Evolutionary conservation across 176 grass and related monocot species (phyloP).

Genomic region (Zoysia japonica): DNA sequence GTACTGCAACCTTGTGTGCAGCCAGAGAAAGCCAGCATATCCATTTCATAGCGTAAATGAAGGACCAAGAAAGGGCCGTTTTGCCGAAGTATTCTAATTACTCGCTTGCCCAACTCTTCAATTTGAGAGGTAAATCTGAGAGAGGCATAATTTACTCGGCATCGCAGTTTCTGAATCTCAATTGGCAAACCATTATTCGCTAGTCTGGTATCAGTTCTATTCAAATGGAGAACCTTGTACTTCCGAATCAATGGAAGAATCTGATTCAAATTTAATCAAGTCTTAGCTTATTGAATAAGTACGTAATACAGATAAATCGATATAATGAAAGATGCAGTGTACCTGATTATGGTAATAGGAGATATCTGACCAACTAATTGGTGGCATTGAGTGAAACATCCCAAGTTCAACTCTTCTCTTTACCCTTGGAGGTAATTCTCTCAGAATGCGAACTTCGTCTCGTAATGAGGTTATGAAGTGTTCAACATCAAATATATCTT

Average conservation of each 20-base stretch:
- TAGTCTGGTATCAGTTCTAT: constrained; percentile 85
- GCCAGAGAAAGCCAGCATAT: constrained; percentile 53
- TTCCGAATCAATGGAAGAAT: constrained; percentile 90
- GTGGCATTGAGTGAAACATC: constrained; percentile 67
- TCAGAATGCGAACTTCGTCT: constrained; percentile 84
- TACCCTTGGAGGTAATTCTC: constrained; percentile 71
- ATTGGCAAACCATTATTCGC: constrained; percentile 82
- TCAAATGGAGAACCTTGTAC: constrained; percentile 74
- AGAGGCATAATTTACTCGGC: constrained; percentile 78
- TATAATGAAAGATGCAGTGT: constrained; percentile 12
- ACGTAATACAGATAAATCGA: not conserved
- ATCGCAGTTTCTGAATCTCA: constrained; percentile 79
- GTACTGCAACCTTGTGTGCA: constrained; percentile 85
- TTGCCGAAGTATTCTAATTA: constrained; percentile 71
- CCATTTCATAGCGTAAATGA: constrained; percentile 74
- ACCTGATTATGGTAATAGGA: constrained; percentile 90
- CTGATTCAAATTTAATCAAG: constrained; percentile 36
- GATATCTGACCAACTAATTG: constrained; percentile 34
- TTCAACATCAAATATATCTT: constrained; percentile 51
- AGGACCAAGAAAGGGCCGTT: constrained; percentile 91
- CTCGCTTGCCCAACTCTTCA: constrained; percentile 70
- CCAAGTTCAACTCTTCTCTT: constrained; percentile 61
- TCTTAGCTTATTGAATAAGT: constrained; percentile 38
- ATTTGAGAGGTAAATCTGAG: constrained; percentile 84
- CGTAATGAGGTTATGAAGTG: constrained; percentile 78